Conservation (phyloP, 2,329 filamentous ascomycete species). For the Cladosporium phlei region DNA sequence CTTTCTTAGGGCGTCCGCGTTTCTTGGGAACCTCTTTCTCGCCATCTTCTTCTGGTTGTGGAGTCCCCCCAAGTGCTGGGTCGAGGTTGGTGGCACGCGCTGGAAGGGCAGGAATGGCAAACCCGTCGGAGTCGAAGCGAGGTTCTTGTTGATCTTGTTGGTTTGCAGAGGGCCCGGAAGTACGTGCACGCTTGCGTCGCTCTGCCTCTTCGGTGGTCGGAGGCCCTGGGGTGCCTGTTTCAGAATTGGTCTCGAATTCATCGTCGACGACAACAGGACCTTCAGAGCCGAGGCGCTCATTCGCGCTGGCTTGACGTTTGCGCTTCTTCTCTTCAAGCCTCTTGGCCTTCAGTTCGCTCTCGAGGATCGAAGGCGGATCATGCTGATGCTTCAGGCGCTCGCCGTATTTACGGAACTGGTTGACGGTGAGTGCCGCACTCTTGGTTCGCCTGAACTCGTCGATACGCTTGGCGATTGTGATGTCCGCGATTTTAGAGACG, state of each 20-base stretch:
- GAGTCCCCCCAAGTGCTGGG: conserved; percentile 14
- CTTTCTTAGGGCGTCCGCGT: conserved; percentile 28
- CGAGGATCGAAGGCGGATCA: conserved; percentile 79
- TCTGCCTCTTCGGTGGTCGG: conserved; percentile 10
- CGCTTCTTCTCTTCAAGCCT: conserved; percentile 30
- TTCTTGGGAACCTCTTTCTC: conserved; percentile 28
- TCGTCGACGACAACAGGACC: conserved; percentile 16
- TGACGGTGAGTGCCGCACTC: conserved; percentile 77
- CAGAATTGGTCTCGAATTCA: conserved; percentile 14
- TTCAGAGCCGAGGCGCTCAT: conserved; percentile 13
- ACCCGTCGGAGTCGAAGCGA: conserved; percentile 39
- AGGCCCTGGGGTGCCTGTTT: conserved; percentile 10
- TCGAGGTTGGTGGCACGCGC: conserved; percentile 23
- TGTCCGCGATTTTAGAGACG: conserved; percentile 91
- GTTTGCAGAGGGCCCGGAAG: neutral
- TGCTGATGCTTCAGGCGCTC: conserved; percentile 64
- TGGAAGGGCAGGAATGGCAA: conserved; percentile 34
- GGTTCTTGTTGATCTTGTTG: conserved; percentile 19
- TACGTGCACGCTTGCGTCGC: conserved; percentile 5
- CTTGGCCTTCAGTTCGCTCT: conserved; percentile 50
- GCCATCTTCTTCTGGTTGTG: neutral
- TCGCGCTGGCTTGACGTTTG: conserved; percentile 22
- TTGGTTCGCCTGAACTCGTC: conserved; percentile 88
- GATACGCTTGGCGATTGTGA: conserved; percentile 85
- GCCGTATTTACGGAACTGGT: conserved; percentile 71